phyloP scores from a whole-genome alignment of 2,329 filamentous ascomycete genomes.

The Monosporascus sp. region DNA sequence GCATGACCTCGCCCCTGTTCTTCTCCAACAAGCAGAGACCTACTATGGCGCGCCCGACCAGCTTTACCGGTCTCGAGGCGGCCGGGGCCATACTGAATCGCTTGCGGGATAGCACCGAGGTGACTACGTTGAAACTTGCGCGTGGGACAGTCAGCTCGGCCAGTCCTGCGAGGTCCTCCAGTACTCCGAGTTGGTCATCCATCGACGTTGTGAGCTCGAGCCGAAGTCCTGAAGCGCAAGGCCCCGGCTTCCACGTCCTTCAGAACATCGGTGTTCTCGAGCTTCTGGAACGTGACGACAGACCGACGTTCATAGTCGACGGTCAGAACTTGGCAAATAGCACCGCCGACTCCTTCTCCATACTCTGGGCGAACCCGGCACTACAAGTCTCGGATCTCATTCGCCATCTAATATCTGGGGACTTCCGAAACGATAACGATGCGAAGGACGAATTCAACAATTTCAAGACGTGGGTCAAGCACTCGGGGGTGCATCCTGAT shows the following conservation, averaged over 20 bases:
- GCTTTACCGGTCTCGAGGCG: slow-evolving; percentile 35
- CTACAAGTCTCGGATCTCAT: slow-evolving; percentile 53
- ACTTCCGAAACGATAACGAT: slow-evolving; percentile 35
- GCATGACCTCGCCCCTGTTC: slow-evolving; percentile 46
- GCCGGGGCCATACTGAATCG: slow-evolving; percentile 43
- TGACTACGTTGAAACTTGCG: slow-evolving; percentile 52
- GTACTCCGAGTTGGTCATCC: slow-evolving; percentile 48
- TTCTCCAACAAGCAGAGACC: slow-evolving; percentile 42
- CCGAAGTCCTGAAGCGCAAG: slow-evolving; percentile 46
- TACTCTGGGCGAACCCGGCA: slow-evolving; percentile 65
- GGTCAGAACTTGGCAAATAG: slow-evolving; percentile 53
- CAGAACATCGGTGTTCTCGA: slow-evolving; percentile 64
- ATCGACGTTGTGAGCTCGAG: slow-evolving; percentile 48
- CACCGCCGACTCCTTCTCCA: slow-evolving; percentile 47
- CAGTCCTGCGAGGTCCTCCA: slow-evolving; percentile 43
- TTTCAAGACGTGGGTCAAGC: slow-evolving; percentile 67
- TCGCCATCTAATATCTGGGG: slow-evolving; percentile 51
- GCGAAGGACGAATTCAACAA: slow-evolving; percentile 46
- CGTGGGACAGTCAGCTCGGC: slow-evolving; percentile 46
- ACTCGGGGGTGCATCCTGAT: slow-evolving; percentile 46
- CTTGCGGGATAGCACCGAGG: slow-evolving; percentile 40
- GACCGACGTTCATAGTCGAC: slow-evolving; percentile 73
- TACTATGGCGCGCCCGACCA: slow-evolving; percentile 32
- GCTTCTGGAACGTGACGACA: slow-evolving; percentile 68
- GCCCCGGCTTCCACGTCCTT: slow-evolving; percentile 50